These are phyloP conservation scores for Neurospora discreta DNA, from an alignment of 495 filamentous ascomycete genomes.

Conservation along the genomic window DNA sequence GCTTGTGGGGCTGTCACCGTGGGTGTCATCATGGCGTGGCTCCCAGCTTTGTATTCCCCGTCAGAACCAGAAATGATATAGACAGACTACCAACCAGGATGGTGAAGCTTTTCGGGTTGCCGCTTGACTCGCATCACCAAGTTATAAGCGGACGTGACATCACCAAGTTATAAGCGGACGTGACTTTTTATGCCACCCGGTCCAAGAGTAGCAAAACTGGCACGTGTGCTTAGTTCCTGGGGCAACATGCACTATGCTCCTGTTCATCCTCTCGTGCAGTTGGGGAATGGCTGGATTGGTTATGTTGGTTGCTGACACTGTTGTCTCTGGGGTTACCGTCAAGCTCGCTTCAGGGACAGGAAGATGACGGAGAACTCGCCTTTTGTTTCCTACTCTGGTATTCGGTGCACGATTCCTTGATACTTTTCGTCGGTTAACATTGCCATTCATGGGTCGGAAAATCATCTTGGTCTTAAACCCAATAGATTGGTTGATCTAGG, in stretches of 20 bases:
- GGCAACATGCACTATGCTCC: constrained; percentile 3
- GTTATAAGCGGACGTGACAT: constrained; percentile 1
- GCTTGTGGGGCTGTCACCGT: background rate
- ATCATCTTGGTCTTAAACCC: background rate
- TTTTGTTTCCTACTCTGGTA: constrained; percentile 9
- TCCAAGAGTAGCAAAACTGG: background rate
- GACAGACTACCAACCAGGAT: background rate
- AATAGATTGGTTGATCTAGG: background rate
- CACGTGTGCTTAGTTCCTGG: background rate
- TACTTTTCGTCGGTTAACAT: background rate
- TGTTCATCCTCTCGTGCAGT: constrained; percentile 10
- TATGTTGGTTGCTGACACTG: constrained; percentile 2
- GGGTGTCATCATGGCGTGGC: background rate
- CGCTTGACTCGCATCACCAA: background rate
- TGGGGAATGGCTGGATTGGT: background rate
- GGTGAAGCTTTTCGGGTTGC: background rate
- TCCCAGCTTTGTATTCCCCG: background rate
- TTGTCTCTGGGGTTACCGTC: background rate
- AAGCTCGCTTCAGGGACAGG: background rate
- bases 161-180: no score
- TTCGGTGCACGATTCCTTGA: constrained; percentile 8
- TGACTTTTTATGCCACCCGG: constrained; percentile 1
- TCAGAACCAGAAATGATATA: constrained; percentile 1
- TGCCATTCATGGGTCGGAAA: background rate
- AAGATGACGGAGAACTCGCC: background rate